These are phyloP conservation scores for Asterochloris sp. DNA, from an alignment of 139 green algal species.

Conservation along the genomic window DNA sequence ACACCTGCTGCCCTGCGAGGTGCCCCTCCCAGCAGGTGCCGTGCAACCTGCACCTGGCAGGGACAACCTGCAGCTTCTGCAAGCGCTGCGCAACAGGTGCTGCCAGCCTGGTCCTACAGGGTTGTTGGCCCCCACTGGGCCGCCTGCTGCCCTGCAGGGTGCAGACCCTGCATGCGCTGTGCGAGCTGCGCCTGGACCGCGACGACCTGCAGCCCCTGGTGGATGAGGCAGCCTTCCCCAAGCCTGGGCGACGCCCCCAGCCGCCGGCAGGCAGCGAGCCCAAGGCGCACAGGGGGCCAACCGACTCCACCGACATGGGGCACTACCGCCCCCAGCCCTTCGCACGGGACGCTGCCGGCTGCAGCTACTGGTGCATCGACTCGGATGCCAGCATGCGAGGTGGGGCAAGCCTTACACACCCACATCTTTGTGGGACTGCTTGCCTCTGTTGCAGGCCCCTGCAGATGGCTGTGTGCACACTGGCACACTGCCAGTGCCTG, in stretches of 20 bases:
- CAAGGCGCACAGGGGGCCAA: background rate
- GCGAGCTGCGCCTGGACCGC: constrained; percentile 23
- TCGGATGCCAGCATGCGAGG: no score
- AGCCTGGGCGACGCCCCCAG: background rate
- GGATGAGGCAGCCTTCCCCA: constrained; percentile 7
- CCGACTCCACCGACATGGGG: background rate
- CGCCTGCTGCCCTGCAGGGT: constrained; percentile 9
- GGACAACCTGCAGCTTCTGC: background rate
- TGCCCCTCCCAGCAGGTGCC: background rate
- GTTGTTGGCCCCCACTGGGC: no score
- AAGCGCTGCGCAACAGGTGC: background rate
- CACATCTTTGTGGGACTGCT: no score
- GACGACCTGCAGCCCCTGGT: constrained; percentile 16
- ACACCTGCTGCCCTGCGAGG: background rate
- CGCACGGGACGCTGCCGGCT: background rate
- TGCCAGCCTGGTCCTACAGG: no score
- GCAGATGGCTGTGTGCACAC: no score
- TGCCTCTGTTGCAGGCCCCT: no score
- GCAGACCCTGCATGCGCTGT: constrained; percentile 22
- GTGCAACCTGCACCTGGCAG: background rate
- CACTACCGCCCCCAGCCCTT: background rate
- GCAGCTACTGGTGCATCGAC: background rate
- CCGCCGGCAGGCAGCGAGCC: background rate
- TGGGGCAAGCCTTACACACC: no score
- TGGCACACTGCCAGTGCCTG: no score